Evolutionary conservation across 768 basidiomycete genomes (phyloP), one percentile per base, ranked within the genome.

Genomic region (Phaeolepiota aurea): DNA sequence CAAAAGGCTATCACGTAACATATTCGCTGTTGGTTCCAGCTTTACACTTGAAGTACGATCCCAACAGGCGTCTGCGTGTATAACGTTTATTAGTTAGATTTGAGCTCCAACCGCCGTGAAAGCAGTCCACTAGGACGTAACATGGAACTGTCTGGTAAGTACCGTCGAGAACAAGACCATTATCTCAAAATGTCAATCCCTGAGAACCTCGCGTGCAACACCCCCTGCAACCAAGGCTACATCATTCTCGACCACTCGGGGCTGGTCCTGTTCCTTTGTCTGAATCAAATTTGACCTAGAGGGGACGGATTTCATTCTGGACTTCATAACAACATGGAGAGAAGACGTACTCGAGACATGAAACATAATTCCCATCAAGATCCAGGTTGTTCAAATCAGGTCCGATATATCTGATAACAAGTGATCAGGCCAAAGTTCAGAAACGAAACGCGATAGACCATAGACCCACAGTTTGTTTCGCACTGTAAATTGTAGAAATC

Each of bases 281-380:
- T 12, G 45, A 19, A 49, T 36, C 21, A 50, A 47, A 23, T 44
- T 20, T 14, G 54, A 54, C 46, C 54, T 54, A 30, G 12, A 31
- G 36, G 15, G 16, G 30, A n/a, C 9, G 7, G 7, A 5, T 14
- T 7, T 5, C n/a, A 35, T 14, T 19, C 5, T 19, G 33, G 33
- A 7, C n/a, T n/a, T n/a, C n/a, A n/a, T 28, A 28, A 28, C 25
- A 28, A 7, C n/a, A 35, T 35, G 12, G 33, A 38, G 42, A 33
- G 33, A 25, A 30, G n/a, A 61, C 67, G 48, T 37, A 68, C 71
- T 72, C 70, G 19, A 74, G 54, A 31, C 68, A 55, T 12, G 71
- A 73, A 34, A 71, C 63, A 45, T 69, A 73, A 48, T 64, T 71
- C 5, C 71, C 71, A 44, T 71, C 67, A 50, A 64, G 54, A 39